These are phyloP conservation scores for Tetrapisispora nanseiensis DNA, from an alignment of 805 yeast genomes.

Conservation along the genomic window DNA sequence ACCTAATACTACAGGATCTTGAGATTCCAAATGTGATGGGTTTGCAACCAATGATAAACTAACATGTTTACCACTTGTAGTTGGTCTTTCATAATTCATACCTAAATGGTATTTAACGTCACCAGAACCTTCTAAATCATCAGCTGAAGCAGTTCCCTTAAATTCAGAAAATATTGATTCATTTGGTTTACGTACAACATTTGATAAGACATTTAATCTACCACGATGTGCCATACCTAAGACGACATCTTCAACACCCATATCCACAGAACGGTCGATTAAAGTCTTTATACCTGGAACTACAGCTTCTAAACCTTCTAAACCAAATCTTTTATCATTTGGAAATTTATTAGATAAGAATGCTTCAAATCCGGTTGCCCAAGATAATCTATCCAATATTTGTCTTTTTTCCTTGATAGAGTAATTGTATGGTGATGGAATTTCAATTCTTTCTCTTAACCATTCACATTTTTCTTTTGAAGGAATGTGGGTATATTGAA, in stretches of 20 bases:
- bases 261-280: slow-evolving; percentile 85
- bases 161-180: slow-evolving; percentile 96
- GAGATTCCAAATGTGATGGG: slow-evolving; percentile 98
- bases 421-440: slow-evolving; percentile 78
- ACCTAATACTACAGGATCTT: slow-evolving; percentile 97
- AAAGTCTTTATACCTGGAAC: slow-evolving; percentile 95
- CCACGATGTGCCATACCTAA: slow-evolving; percentile 99
- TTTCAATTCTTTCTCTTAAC: slow-evolving; percentile 94
- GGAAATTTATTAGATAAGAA: slow-evolving; percentile 94
- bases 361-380: slow-evolving; percentile 91
- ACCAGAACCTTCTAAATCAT: slow-evolving; percentile 81
- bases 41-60: slow-evolving; percentile 94
- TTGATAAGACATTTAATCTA: slow-evolving; percentile 92
- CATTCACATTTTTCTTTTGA: slow-evolving; percentile 94
- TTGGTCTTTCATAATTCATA: slow-evolving; percentile 98
- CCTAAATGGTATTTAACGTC: slow-evolving; percentile 99
- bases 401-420: slow-evolving; percentile 87
- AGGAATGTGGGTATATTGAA: slow-evolving; percentile 94
- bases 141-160: slow-evolving; percentile 69
- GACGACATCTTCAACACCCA: slow-evolving; percentile 90
- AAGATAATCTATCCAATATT: slow-evolving; percentile 88
- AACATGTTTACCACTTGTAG: slow-evolving; percentile 94
- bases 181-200: slow-evolving; percentile 97
- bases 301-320: slow-evolving; percentile 96
- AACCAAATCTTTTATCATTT: slow-evolving; percentile 95